A percentile compares a stretch with the other conserved stretches of the same genome.
Conservation (phyloP, 805 yeast species). For the Starmerella tilneyi region DNA sequence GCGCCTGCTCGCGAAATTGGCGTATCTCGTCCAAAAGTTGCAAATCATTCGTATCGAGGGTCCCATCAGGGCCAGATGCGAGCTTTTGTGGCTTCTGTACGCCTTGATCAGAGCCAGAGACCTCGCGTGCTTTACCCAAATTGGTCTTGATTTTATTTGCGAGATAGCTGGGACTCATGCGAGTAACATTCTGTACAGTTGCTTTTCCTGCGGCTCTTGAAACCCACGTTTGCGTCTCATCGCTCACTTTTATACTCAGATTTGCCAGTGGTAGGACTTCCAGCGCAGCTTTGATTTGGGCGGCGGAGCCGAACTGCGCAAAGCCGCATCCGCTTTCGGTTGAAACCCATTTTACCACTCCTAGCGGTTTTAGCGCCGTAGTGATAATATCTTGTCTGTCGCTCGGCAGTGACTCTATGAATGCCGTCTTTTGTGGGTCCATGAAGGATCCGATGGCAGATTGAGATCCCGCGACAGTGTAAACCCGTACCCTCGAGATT, state of each 20-base stretch:
- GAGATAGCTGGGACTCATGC: slow-evolving; percentile 1
- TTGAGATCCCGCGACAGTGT: neutral
- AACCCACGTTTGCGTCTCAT: neutral
- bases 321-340: neutral
- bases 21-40: slow-evolving; percentile 3
- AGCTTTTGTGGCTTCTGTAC: no score
- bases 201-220: slow-evolving; percentile 1
- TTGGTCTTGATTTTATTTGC: neutral
- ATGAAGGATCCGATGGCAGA: neutral
- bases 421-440: slow-evolving; percentile 8
- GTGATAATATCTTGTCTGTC: neutral
- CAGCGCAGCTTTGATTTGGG: slow-evolving; percentile 5
- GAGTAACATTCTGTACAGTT: slow-evolving; percentile 5
- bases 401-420: neutral
- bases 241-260: neutral
- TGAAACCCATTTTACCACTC: neutral
- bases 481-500: slow-evolving; percentile 3
- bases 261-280: slow-evolving; percentile 5
- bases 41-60: neutral
- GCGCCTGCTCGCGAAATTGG: slow-evolving; percentile 3
- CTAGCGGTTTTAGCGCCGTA: slow-evolving; percentile 1
- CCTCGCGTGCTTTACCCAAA: neutral
- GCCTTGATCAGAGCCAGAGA: no score
- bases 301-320: slow-evolving; percentile 7
- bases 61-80: slow-evolving; percentile 5